These are phyloP conservation scores for Pseudogymnoascus sp. DNA, from an alignment of 2,329 filamentous ascomycete genomes.

Conservation along the genomic window DNA sequence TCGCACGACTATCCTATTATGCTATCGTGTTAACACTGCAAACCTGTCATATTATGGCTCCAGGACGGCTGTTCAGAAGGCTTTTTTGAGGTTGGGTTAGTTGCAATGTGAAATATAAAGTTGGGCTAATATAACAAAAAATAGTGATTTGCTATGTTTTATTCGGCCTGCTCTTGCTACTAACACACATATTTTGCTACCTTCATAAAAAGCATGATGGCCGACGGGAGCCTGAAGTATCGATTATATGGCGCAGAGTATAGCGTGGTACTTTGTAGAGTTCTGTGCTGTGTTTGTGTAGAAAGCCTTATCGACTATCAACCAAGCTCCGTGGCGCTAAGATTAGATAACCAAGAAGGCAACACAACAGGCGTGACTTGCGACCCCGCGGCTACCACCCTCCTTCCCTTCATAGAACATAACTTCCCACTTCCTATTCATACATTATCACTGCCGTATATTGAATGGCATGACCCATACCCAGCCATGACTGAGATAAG, in stretches of 20 bases:
- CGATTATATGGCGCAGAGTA: neutral
- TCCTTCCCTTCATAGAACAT: neutral
- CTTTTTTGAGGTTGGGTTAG: neutral
- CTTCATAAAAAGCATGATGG: neutral
- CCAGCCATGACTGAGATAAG: conserved; percentile 29
- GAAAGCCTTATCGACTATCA: too few species aligned
- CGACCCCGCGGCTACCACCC: neutral
- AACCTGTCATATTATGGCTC: neutral
- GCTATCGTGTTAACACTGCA: neutral
- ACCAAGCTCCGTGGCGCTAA: neutral
- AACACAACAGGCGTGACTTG: neutral
- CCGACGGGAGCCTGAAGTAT: neutral
- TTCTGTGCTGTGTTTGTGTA: neutral
- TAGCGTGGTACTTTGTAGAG: neutral
- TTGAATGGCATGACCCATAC: conserved; percentile 2
- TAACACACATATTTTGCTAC: neutral
- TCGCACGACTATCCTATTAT: neutral
- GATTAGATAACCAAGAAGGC: conserved; percentile 9
- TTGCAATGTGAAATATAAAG: neutral
- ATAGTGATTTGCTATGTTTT: neutral
- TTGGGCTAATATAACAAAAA: neutral
- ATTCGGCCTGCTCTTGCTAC: neutral
- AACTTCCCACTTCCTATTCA: neutral
- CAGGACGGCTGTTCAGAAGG: neutral
- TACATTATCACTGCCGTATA: neutral